phyloP scores from a whole-genome alignment of 768 basidiomycete genomes.

The Clitopilus hobsonii region DNA sequence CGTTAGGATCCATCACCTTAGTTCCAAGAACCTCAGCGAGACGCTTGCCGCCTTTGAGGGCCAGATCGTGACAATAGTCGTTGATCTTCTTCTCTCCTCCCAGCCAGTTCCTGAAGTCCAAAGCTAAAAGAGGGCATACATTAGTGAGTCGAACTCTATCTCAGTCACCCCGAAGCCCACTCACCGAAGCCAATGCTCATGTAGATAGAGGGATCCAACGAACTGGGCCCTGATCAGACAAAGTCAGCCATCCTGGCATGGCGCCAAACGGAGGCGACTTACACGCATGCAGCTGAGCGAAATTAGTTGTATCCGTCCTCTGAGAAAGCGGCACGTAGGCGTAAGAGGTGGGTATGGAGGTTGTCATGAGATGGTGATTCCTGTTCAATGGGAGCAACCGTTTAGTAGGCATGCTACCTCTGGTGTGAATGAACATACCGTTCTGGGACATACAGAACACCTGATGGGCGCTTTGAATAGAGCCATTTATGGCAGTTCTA shows the following conservation, averaged over 20 bases:
- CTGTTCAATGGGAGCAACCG: conserved; percentile 25
- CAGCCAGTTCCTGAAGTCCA: conserved; percentile 73
- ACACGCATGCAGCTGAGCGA: conserved; percentile 42
- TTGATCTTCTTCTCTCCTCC: conserved; percentile 81
- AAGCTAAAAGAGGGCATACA: conserved; percentile 33
- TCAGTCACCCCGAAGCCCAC: conserved; percentile 7
- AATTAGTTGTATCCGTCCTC: conserved; percentile 23
- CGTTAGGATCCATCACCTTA: conserved; percentile 53
- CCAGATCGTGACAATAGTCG: conserved; percentile 68
- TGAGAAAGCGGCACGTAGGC: conserved; percentile 38
- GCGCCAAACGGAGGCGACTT: background rate
- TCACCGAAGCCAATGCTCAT: conserved; percentile 49
- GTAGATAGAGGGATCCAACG: conserved; percentile 44
- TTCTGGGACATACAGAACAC: conserved; percentile 70
- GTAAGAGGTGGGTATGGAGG: conserved; percentile 52
- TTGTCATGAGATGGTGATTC: conserved; percentile 61
- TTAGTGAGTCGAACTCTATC: too few relatives aligned
- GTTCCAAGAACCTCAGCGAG: conserved; percentile 68
- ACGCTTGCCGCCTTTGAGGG: conserved; percentile 58
- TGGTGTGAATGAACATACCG: conserved; percentile 19
- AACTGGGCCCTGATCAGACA: conserved; percentile 45
- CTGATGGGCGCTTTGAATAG: conserved; percentile 60
- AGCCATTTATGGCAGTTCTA: conserved; percentile 90
- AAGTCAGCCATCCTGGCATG: background rate
- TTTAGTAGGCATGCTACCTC: too few relatives aligned